phyloP scores from a whole-genome alignment of 768 basidiomycete species.

The Paxillus involutus region DNA sequence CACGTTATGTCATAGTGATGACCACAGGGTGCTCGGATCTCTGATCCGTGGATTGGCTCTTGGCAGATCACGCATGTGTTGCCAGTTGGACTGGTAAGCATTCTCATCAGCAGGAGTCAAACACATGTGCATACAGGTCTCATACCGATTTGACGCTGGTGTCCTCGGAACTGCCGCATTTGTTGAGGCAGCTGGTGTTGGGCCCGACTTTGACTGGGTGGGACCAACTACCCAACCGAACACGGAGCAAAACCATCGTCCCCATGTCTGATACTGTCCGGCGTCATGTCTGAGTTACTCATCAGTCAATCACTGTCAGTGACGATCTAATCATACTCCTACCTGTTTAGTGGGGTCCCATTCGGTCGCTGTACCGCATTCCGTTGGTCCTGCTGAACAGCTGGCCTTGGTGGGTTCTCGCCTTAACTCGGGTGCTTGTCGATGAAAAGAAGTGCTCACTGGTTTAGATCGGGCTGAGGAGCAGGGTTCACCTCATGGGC shows the following conservation, averaged over 20 bases:
- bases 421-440: neutral
- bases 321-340: neutral
- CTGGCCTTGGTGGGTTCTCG: conserved; percentile 2
- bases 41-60: conserved; percentile 28
- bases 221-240: neutral
- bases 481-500: neutral
- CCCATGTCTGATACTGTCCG: conserved; percentile 9
- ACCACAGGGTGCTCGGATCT: conserved; percentile 32
- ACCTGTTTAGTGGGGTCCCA: conserved; percentile 5
- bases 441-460: neutral
- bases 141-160: conserved; percentile 14
- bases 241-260: conserved; percentile 19
- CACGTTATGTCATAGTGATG: conserved; percentile 38
- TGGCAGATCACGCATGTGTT: conserved; percentile 36
- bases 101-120: neutral
- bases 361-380: neutral
- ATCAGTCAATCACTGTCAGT: neutral
- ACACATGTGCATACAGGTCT: neutral
- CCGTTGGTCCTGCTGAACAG: neutral
- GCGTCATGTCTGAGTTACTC: neutral
- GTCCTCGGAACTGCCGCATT: neutral
- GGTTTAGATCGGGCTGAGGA: neutral
- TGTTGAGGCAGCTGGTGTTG: neutral
- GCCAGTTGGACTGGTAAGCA: conserved; percentile 16
- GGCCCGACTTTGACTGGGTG: neutral